Percentiles rank a stretch among this genome's conserved stretches.
These are phyloP conservation scores for Bisporella sp. DNA, from an alignment of 2,329 filamentous ascomycete genomes.

Conservation along the genomic window DNA sequence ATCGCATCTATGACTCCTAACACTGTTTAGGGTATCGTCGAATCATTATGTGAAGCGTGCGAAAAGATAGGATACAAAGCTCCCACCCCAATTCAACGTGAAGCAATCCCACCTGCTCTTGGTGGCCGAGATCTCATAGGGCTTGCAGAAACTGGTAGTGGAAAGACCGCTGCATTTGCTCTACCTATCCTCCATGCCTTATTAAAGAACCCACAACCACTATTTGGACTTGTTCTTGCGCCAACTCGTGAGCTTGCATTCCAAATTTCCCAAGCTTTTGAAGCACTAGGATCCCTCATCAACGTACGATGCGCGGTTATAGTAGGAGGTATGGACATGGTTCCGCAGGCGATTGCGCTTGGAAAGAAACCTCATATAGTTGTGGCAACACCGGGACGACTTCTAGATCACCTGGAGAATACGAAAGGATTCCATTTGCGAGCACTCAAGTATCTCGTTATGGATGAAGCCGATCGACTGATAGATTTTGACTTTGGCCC, in stretches of 20 bases:
- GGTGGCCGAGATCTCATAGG: conserved; percentile 83
- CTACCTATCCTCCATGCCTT: conserved; percentile 87
- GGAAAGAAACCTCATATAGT: conserved; percentile 95
- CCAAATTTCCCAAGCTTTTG: conserved; percentile 83
- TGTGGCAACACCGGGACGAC: conserved; percentile 82
- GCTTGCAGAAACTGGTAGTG: conserved; percentile 88
- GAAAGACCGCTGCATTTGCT: conserved; percentile 93
- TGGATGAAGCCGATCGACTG: conserved; percentile 90
- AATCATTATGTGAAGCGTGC: conserved; percentile 85
- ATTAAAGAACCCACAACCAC: conserved; percentile 76
- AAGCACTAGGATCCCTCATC: conserved; percentile 80
- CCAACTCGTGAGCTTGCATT: conserved; percentile 90
- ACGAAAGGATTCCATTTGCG: conserved; percentile 91
- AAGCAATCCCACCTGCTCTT: conserved; percentile 77
- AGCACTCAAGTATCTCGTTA: conserved; percentile 78
- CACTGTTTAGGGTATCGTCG: conserved; percentile 61
- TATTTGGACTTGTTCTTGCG: conserved; percentile 85
- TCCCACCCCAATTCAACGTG: conserved; percentile 82
- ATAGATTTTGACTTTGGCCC: conserved; percentile 93
- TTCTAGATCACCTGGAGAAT: conserved; percentile 90
- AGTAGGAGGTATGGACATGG: conserved; percentile 94
- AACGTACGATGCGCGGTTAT: conserved; percentile 81
- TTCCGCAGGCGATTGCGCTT: conserved; percentile 80
- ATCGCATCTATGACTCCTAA: conserved; percentile 5
- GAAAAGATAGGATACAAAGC: conserved; percentile 71